A percentile compares a stretch with the other conserved stretches of the same genome.
Evolutionary conservation across 352 stramenopile genomes (phyloP).

Genomic region (Globisporangium nagaii): DNA sequence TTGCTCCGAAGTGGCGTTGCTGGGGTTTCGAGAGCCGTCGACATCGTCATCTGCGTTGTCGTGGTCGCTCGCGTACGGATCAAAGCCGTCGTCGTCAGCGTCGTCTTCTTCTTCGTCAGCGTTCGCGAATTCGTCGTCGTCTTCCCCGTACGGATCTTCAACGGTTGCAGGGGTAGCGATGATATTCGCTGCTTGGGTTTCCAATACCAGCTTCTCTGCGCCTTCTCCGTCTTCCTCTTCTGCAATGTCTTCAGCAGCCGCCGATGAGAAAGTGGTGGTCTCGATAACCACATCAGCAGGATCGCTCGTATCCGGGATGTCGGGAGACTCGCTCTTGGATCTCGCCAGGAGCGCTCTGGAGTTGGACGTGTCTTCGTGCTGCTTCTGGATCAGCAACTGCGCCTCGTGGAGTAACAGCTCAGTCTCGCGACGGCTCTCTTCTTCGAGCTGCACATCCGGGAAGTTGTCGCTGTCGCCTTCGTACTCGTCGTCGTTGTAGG

Average conservation of each 20-base stretch:
- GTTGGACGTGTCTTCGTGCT: constrained; percentile 2
- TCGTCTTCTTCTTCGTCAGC: background rate
- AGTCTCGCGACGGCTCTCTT: constrained; percentile 25
- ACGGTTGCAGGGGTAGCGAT: too few species aligned
- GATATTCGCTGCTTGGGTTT: too few species aligned
- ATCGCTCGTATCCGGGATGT: background rate
- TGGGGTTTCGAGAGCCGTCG: background rate
- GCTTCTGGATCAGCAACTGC: constrained; percentile 22
- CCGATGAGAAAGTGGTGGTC: background rate
- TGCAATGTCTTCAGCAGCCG: background rate
- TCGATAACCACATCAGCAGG: background rate
- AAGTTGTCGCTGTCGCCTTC: constrained; percentile 8
- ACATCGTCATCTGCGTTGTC: background rate
- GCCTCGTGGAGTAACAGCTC: constrained; percentile 35
- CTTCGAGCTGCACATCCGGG: constrained; percentile 5
- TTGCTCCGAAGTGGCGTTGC: background rate
- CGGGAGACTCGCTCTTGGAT: background rate
- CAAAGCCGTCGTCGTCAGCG: background rate
- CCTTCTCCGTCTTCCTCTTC: too few species aligned
- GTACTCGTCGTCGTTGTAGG: constrained; percentile 10
- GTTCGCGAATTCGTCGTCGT: constrained; percentile 12
- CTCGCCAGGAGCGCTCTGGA: background rate
- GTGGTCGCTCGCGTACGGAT: constrained; percentile 1
- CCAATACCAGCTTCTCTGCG: too few species aligned
- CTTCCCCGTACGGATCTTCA: constrained; percentile 11